Base-by-base conservation (phyloP, 345 rosid species). In the Gossypium stocksii region DNA sequence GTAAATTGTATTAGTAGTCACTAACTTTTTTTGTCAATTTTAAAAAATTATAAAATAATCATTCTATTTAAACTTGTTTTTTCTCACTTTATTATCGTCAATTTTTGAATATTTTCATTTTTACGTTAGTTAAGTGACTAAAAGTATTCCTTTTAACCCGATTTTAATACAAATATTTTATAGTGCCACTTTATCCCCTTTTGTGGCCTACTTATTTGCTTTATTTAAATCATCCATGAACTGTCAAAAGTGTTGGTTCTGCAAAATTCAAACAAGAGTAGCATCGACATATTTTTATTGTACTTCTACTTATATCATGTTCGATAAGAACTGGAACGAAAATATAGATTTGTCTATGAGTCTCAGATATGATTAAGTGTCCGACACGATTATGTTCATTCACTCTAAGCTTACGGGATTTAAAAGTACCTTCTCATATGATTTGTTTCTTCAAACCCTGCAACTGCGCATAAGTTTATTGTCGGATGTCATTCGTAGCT, bases 181-280 rank as follows among this genome's bases (percentile, higher is more conserved):
- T 34, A 34, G 38, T 34, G 38, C 86, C 76, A 82, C 86, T 81
- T 68, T 80, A 54, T 91, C 82, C 62, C 88, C 82, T 81, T 87
- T 87, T 10, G 58, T 76, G 56, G 86, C 89, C 82, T 88, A 61
- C 15, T 27, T 88, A 83, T 71, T 77, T 38, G 90, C 94, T 56
- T 72, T 80, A 77, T 73, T 87, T 23, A 81, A 64, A 79, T 89
- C 90, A 83, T 86, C 94, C 84, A 73, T 83, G 65, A 14, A 25
- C 19, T 60, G 84, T 82, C 82, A 82, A 74, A 89, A 89, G 71
- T 72, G 49, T 76, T 83, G 83, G 77, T 83, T 88, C 97, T 93
- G 87, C 75, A 84, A 70, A 74, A 77, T 61, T 45, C 68, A 75
- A 17, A 9, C 15, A 72, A 69, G 65, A 27, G 66, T 9, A 9